Evolutionary conservation across 1,284 basidiomycete species (phyloP).

Genomic region (Gymnopus androsaceus): DNA sequence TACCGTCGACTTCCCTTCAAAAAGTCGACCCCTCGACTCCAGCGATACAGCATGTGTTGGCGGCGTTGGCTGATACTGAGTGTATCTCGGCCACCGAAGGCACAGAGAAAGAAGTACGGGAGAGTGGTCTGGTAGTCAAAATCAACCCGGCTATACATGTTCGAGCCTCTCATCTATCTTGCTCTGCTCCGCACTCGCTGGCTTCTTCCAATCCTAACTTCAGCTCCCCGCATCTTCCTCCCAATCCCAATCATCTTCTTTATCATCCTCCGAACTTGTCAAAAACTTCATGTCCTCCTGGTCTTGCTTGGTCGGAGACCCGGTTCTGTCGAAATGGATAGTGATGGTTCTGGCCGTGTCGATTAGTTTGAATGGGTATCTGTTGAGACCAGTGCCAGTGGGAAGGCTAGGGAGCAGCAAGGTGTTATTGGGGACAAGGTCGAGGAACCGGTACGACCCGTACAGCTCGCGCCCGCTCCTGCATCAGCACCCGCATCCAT

Average conservation of each 20-base stretch:
- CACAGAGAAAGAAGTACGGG: constrained; percentile 27
- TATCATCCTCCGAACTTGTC: constrained; percentile 37
- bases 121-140: constrained; percentile 65
- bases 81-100: constrained; percentile 20
- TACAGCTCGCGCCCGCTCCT: constrained; percentile 22
- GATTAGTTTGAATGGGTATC: constrained; percentile 91
- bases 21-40: constrained; percentile 68
- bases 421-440: constrained; percentile 54
- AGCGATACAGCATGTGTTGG: constrained; percentile 61
- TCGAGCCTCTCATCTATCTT: constrained; percentile 17
- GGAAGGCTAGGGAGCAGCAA: constrained; percentile 40
- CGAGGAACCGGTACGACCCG: constrained; percentile 27
- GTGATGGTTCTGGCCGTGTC: constrained; percentile 86
- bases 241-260: too few species aligned
- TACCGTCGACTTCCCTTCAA: constrained; percentile 39
- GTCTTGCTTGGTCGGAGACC: constrained; percentile 94
- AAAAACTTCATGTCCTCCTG: constrained; percentile 93
- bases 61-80: constrained; percentile 51
- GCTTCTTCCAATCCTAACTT: constrained; percentile 10
- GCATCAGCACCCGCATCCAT: constrained; percentile 21
- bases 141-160: constrained; percentile 25
- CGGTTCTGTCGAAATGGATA: constrained; percentile 95
- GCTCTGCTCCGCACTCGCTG: constrained; percentile 21
- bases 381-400: constrained; percentile 57
- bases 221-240: too few species aligned